Evolutionary conservation across 306 rosid species (phyloP), one percentile per base, ranked within the genome.

Genomic region (Notholithocarpus densiflorus): DNA sequence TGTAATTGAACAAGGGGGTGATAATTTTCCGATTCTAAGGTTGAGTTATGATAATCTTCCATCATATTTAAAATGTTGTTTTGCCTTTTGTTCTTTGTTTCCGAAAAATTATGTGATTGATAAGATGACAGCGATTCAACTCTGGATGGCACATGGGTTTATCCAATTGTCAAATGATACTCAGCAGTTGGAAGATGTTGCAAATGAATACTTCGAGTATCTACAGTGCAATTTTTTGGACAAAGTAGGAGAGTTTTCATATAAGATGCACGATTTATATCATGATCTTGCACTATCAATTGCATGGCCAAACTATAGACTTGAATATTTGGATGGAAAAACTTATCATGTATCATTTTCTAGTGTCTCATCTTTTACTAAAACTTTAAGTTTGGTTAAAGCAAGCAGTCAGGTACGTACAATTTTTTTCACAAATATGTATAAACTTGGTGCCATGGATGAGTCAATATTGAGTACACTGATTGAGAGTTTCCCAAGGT

Each of bases 141-240:
- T 81, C 5, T 88, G 91, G 88, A 48, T 70, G 0, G 83, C 91
- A 4, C 83, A 88, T 72, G 88, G 89, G 11, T 87, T 84, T 53
- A 70, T 84, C 59, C 84, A 70, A 48, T 17, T 66, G 7, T 34
- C 59, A 59, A 18, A 59, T 37, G 20, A 37, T 37, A 0, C 0
- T 1, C 0, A 83, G 27, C 26, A 60, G 4, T 17, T 37, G 45
- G 89, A 87, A 73, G 87, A 87, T 66, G 75, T 84, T 56, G 87
- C 81, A 4, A 23, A 86, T 51, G 82, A 71, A 32, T 84, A 79
- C 68, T 77, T 83, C 69, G 34, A 62, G 78, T 24, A 60, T 57
- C 52, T 88, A 56, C 8, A 69, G 6, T 74, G 80, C 32, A 77
- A 57, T 0, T 80, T 88, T 72, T 86, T 84, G 1, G 8, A 34